These are phyloP conservation scores for Dactylonectria macrodidyma DNA, from an alignment of 2,329 filamentous ascomycete species.

Conservation along the genomic window DNA sequence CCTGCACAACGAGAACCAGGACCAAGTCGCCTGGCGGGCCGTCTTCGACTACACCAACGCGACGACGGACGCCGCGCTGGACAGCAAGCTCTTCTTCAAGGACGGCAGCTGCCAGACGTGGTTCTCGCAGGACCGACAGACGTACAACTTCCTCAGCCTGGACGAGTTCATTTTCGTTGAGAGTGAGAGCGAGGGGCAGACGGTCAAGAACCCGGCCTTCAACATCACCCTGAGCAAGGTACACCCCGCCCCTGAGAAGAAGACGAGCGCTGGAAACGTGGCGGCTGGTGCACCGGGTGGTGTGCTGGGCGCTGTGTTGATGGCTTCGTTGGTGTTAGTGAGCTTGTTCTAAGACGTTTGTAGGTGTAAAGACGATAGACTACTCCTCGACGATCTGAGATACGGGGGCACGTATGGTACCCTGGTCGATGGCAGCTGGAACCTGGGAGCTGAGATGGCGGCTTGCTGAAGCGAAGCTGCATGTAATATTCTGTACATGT, in stretches of 20 bases:
- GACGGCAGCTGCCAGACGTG: slow-evolving; percentile 51
- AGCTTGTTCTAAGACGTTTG: slow-evolving; percentile 40
- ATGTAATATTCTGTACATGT: slow-evolving; percentile 7
- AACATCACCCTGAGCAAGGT: slow-evolving; percentile 49
- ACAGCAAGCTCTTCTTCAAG: slow-evolving; percentile 47
- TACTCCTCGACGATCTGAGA: too few relatives aligned
- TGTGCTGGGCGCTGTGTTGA: slow-evolving; percentile 18
- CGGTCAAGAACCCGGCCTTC: slow-evolving; percentile 46
- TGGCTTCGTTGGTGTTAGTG: slow-evolving; percentile 26
- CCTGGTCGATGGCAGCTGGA: not conserved
- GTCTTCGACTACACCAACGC: slow-evolving; percentile 46
- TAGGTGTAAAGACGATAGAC: slow-evolving; percentile 25
- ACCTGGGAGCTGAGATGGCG: not conserved
- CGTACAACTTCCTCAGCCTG: slow-evolving; percentile 51
- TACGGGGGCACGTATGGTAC: not conserved
- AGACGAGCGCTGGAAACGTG: slow-evolving; percentile 26
- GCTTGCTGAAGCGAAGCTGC: not conserved
- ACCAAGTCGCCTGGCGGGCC: slow-evolving; percentile 51
- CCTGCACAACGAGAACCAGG: slow-evolving; percentile 35
- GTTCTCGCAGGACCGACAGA: slow-evolving; percentile 50
- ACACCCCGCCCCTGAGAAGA: slow-evolving; percentile 40
- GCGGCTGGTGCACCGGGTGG: slow-evolving; percentile 20
- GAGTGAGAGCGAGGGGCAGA: slow-evolving; percentile 27
- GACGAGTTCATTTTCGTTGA: slow-evolving; percentile 50
- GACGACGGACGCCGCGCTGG: slow-evolving; percentile 34